These are phyloP conservation scores for Asterochloris sp. DNA, from an alignment of 139 green algal genomes.

Conservation along the genomic window DNA sequence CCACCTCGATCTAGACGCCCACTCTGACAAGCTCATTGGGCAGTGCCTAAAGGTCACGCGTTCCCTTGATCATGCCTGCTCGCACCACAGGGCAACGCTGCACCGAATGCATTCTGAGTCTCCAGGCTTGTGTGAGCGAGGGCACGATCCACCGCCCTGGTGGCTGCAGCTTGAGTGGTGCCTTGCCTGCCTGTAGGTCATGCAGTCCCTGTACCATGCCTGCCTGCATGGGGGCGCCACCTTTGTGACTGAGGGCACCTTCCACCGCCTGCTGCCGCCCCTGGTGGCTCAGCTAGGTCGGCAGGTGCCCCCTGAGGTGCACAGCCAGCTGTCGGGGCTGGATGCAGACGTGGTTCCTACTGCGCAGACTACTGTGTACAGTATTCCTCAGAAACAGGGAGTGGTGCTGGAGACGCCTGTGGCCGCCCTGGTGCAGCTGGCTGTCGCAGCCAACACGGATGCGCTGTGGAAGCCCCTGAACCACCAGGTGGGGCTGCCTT, in stretches of 20 bases:
- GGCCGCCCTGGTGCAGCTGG: slow-evolving; percentile 68
- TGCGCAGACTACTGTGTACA: not conserved
- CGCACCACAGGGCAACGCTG: too few relatives aligned
- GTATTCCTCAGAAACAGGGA: not conserved
- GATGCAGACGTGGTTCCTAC: slow-evolving; percentile 36
- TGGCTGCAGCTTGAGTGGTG: not conserved
- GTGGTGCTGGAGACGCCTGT: slow-evolving; percentile 34
- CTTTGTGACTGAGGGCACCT: slow-evolving; percentile 63
- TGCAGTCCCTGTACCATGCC: slow-evolving; percentile 76
- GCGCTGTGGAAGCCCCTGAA: slow-evolving; percentile 85
- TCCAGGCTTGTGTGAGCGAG: too few relatives aligned
- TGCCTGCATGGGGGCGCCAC: slow-evolving; percentile 74
- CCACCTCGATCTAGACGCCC: too few relatives aligned
- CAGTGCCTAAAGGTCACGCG: too few relatives aligned
- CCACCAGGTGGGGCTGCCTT: slow-evolving; percentile 33
- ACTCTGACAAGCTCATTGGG: too few relatives aligned
- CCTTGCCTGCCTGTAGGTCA: slow-evolving; percentile 32
- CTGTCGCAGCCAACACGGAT: slow-evolving; percentile 64
- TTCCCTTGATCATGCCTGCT: too few relatives aligned
- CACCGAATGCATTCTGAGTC: too few relatives aligned
- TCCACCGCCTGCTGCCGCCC: slow-evolving; percentile 58
- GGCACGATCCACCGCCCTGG: too few relatives aligned
- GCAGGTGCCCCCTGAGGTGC: slow-evolving; percentile 12
- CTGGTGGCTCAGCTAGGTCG: slow-evolving; percentile 54
- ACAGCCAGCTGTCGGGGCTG: slow-evolving; percentile 11